Evolutionary conservation across 495 filamentous ascomycete species (phyloP), one percentile per base, ranked within the genome.

Genomic region (Aspergillus olivimuriae): DNA sequence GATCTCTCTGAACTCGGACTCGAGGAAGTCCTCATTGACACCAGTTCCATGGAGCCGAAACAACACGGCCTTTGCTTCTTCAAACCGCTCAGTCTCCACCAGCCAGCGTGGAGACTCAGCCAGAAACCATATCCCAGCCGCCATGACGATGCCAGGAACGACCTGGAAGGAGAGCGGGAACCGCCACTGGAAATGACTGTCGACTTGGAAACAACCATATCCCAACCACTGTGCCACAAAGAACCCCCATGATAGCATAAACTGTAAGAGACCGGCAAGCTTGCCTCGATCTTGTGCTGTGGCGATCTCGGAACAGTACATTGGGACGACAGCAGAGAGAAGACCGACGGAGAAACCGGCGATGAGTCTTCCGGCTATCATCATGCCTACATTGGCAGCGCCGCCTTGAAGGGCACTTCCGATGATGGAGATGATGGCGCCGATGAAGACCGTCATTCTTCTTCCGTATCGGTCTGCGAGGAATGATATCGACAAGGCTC

Each of bases 1-100:
- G 17, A 35, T 44, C 32, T 44, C 42, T 2, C 42, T 7, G 17
- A 44, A 37, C n/a, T 37, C 42, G 2, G 20, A 4, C 0, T 44
- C 31, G 10, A 44, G 19, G 31, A 44, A 36, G 9, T 28, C 39
- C 4, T 31, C 22, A 31, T 41, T 41, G 3, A 31, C 7, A 12
- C 41, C 20, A 15, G 12, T 11, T 6, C 31, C 41, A 24, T 44
- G 41, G 2, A 44, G 17, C 11, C 21, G 9, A 11, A n/a, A 11
- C 31, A 44, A 12, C 17, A 44, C 41, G 1, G 3, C 20, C 41
- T 36, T 36, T 4, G 41, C 41, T 16, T 36, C 31, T 16, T 36
- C 41, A 14, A 44, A 35, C 17, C 41, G 11, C 22, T 35, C 33
- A 10, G 12, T 3, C 33, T 35, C 33, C 12, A 35, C 2, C 7